Base-by-base conservation (phyloP, 805 yeast genomes). In the Cyberlindnera japonica region DNA sequence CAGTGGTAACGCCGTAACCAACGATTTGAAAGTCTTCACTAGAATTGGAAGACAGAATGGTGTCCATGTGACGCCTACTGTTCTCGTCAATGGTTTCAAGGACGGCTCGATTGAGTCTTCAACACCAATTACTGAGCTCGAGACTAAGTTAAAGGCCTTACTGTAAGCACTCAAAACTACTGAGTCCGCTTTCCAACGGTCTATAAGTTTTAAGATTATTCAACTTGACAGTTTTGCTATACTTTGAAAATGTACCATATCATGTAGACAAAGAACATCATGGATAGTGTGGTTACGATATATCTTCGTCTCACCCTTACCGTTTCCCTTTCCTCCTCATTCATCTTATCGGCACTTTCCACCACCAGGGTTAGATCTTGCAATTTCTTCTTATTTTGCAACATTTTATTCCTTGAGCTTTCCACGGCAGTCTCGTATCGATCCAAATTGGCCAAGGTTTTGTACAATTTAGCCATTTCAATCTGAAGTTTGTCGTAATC, bases 11-110 rank as follows among this genome's bases (percentile, higher is more conserved):
- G 67, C 59, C 6, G 69, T 81, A 26, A 68, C 76, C 3, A 68
- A 61, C 24, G 95, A 86, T 54, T 52, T 84, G 46, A 88, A 86
- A 63, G 81, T 81, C 53, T 86, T 84, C 56, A 73, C 89, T 15
- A 72, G 79, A 58, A 77, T 77, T 56, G 79, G 78, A 38, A 74
- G 96, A 57, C 86, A 85, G 43, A 75, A 80, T 30, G 88, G 91
- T 32, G 76, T 83, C 27, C 95, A 88, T 57, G 81, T 83, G n/a
- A 84, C 93, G 3, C 96, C 96, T 16, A 81, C 93, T 5, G 83
- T 85, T 12, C 60, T 74, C 16, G 64, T 87, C 28, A 75, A 86
- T 58, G 95, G 95, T 1, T 75, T 83, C 36, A 68, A 69, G 17
- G 74, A 72, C 47, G 66, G 68, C 25, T 51, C 68, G 6, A 71